Conservation (phyloP, 306 rosid species). For the Mimosa bimucronata region DNA sequence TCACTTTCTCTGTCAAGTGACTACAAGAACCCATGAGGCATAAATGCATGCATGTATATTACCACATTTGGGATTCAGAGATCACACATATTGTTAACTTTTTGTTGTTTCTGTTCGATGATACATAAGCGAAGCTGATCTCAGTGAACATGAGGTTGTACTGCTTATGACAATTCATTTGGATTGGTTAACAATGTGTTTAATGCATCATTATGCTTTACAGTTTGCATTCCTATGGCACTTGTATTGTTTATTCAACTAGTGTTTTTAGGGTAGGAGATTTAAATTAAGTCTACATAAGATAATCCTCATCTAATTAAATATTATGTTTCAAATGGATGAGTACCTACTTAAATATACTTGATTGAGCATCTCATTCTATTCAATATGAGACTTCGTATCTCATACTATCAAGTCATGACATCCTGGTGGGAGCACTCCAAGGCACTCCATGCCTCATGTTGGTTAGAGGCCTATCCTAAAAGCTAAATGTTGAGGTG, state of each 20-base stretch:
- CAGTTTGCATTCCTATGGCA: background rate
- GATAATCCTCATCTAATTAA: background rate
- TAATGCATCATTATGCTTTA: background rate
- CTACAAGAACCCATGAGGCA: slow-evolving; percentile 17
- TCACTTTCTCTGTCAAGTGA: slow-evolving; percentile 31
- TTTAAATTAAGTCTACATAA: background rate
- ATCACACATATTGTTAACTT: background rate
- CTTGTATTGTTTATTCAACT: background rate
- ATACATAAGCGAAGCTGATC: background rate
- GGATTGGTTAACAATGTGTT: background rate
- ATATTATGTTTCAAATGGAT: background rate
- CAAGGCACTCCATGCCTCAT: too few species aligned
- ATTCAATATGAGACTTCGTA: too few species aligned
- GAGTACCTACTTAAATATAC: too few species aligned
- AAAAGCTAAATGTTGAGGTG: too few species aligned
- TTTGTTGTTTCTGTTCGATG: background rate
- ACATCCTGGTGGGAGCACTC: too few species aligned
- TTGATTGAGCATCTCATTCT: too few species aligned
- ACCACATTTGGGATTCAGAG: background rate
- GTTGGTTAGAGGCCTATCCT: too few species aligned
- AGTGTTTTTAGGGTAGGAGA: background rate
- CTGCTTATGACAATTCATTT: background rate
- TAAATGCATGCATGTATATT: background rate
- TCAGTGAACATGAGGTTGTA: slow-evolving; percentile 3
- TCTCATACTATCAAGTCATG: too few species aligned